phyloP scores from a whole-genome alignment of 2,329 filamentous ascomycete species.

The Fonsecaea pedrosoi region DNA sequence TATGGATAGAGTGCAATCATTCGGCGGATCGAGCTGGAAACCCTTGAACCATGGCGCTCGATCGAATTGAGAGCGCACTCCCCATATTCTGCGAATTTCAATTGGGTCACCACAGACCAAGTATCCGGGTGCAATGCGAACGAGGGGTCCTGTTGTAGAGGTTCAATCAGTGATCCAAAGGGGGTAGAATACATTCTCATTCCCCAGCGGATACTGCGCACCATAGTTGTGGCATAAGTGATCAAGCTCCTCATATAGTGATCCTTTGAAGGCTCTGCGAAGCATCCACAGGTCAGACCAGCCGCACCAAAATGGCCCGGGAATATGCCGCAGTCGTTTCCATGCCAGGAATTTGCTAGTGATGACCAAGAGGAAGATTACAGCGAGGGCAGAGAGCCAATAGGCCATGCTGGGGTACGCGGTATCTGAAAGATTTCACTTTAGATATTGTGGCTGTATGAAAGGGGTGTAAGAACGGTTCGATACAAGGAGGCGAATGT shows the following conservation, averaged over 20 bases:
- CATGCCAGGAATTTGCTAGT: not conserved
- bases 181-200: not conserved
- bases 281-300: slow-evolving; percentile 11
- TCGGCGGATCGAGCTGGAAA: slow-evolving; percentile 14
- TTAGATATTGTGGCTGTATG: not conserved
- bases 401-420: not conserved
- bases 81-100: slow-evolving; percentile 6
- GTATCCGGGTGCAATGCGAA: slow-evolving; percentile 15
- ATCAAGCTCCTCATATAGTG: not conserved
- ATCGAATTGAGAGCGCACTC: slow-evolving; percentile 9
- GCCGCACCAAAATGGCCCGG: not conserved
- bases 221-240: slow-evolving; percentile 5
- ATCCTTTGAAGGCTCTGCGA: not conserved
- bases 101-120: slow-evolving; percentile 17
- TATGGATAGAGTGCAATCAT: slow-evolving; percentile 16
- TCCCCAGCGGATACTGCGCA: not conserved
- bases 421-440: not conserved
- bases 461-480: not conserved
- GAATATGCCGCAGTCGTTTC: slow-evolving; percentile 9
- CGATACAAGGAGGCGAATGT: too few species aligned
- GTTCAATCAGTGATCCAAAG: not conserved
- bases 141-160: slow-evolving; percentile 28
- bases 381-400: not conserved
- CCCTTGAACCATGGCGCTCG: slow-evolving; percentile 20
- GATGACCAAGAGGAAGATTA: not conserved